Base-by-base conservation (phyloP, 805 yeast species). In the Candida rishiriensis region DNA sequence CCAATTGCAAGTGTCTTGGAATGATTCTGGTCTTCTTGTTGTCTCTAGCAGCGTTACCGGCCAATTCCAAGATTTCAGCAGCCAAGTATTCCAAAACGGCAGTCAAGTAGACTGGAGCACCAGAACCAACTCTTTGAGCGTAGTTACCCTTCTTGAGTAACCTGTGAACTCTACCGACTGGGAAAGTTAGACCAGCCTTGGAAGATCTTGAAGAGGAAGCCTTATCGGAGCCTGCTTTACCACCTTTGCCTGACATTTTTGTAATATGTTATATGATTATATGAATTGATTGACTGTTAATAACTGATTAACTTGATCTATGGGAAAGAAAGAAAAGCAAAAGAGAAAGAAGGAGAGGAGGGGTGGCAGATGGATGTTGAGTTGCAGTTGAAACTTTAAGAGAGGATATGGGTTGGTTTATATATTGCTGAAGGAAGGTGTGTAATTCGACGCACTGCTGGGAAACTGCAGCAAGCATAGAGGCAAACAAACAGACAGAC, bases 81-180 rank as follows among this genome's bases (percentile, higher is more conserved):
- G 97, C 90, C 69, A 91, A 81, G 71, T 91, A 91, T 75, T 91
- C 98, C 63, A 91, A 79, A 47, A 91, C 97, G 45, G 98, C 95
- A 59, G 98, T 90, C 68, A 91, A 79, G 76, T 90, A 91, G 54
- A 91, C 91, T 75, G 98, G 97, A 64, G 98, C 97, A 83, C 96
- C 97, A 58, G 97, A 89, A 81, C 98, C 97, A 62, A 91, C 85
- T 78, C 98, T 85, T 77, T 90, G 95, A 66, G 97, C 95, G 78
- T 91, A 88, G 84, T 90, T 88, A 70, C 96, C 97, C 76, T 85
- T 88, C 83, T 95, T 88, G 66, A 91, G 76, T 61, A 90, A 80
- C 77, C 97, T 84, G 80, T 91, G 97, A 60, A 91, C 93, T 83
- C 98, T 90, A 73, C 98, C 98, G 59, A 91, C 98, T 77, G 98